phyloP scores from a whole-genome alignment of 2,329 filamentous ascomycete genomes.

The Emydomyces testavorans region DNA sequence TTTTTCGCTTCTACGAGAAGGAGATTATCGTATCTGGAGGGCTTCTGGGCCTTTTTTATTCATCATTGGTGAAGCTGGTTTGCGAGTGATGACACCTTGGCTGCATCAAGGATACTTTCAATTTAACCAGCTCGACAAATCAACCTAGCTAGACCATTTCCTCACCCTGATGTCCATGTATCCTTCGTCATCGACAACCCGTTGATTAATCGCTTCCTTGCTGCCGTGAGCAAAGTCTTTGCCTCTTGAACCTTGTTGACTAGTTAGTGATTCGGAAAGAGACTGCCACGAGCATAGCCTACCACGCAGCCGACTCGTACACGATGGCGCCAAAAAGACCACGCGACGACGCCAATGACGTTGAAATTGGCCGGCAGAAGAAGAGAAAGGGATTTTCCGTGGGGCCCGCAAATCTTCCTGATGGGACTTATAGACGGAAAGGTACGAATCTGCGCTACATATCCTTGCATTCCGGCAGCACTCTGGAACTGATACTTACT shows the following conservation, averaged over 20 bases:
- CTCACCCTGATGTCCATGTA: too few relatives aligned
- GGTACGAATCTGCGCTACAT: slow-evolving; percentile 31
- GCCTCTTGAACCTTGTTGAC: too few relatives aligned
- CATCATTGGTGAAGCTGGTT: too few relatives aligned
- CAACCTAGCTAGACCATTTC: too few relatives aligned
- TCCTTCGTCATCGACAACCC: too few relatives aligned
- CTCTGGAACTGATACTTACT: slow-evolving; percentile 3
- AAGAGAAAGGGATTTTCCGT: slow-evolving; percentile 68
- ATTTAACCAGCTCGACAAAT: too few relatives aligned
- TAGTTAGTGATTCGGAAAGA: not conserved
- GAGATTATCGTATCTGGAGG: too few relatives aligned
- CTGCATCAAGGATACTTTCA: too few relatives aligned
- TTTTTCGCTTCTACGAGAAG: not conserved
- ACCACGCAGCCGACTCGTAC: not conserved
- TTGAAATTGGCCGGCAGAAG: slow-evolving; percentile 20
- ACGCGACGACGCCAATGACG: slow-evolving; percentile 13
- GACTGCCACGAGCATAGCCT: not conserved
- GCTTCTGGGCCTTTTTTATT: too few relatives aligned
- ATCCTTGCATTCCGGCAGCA: not conserved
- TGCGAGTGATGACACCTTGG: too few relatives aligned
- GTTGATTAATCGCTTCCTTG: too few relatives aligned
- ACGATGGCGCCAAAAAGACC: slow-evolving; percentile 17
- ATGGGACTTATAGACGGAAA: slow-evolving; percentile 79
- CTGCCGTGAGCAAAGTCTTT: too few relatives aligned
- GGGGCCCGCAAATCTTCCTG: slow-evolving; percentile 79